Conservation (phyloP, 2,329 filamentous ascomycete species). For the Penicillium sp. region DNA sequence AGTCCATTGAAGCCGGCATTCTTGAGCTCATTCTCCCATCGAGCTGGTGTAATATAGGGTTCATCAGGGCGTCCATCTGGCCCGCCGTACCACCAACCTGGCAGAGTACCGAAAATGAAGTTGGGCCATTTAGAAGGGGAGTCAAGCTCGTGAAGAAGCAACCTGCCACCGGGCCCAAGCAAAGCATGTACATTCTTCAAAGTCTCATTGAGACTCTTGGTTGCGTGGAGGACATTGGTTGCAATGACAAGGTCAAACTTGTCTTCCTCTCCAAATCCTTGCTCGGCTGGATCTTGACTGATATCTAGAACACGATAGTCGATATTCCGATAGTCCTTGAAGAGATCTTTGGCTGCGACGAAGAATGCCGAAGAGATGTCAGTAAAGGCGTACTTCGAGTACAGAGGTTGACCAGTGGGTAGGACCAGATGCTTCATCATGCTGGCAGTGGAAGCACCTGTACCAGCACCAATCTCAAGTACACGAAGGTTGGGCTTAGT, state of each 20-base stretch:
- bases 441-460: conserved; percentile 2
- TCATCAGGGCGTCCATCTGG: conserved; percentile 27
- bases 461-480: conserved; percentile 14
- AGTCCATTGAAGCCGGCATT: conserved; percentile 37
- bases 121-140: not conserved
- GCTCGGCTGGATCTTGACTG: conserved; percentile 21
- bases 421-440: not conserved
- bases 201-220: conserved; percentile 22
- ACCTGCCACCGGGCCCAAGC: conserved; percentile 19
- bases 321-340: conserved; percentile 18
- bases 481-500: conserved; percentile 1
- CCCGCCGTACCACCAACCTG: conserved; percentile 38
- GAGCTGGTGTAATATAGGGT: conserved; percentile 27
- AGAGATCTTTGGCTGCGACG: conserved; percentile 22
- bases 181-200: conserved; percentile 26
- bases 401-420: not conserved
- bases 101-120: conserved; percentile 23
- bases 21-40: conserved; percentile 33
- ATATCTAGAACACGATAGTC: conserved; percentile 32
- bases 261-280: conserved; percentile 27
- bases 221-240: conserved; percentile 33
- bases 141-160: conserved; percentile 11
- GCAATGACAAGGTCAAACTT: conserved; percentile 36
- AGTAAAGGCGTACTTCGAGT: conserved; percentile 22
- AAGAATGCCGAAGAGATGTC: conserved; percentile 32